These are phyloP conservation scores for Acmispon strigosus DNA, from an alignment of 306 rosid species.

Conservation along the genomic window DNA sequence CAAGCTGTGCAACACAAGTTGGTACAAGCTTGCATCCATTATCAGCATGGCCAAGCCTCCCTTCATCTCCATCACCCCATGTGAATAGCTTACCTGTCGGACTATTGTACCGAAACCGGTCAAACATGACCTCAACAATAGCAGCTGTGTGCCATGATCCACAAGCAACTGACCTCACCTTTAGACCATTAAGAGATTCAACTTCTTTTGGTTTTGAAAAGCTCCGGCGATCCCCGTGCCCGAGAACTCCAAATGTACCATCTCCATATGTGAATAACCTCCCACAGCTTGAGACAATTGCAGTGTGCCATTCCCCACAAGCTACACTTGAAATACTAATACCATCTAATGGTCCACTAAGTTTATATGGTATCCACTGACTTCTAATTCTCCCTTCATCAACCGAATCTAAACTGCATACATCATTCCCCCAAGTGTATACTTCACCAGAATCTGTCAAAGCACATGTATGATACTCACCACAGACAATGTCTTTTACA, in stretches of 20 bases:
- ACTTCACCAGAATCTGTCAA: conserved; percentile 60
- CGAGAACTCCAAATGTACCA: conserved; percentile 85
- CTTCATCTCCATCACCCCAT: conserved; percentile 87
- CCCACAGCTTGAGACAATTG: conserved; percentile 62
- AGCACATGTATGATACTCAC: conserved; percentile 81
- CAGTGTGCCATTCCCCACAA: conserved; percentile 94
- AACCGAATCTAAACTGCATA: conserved; percentile 33
- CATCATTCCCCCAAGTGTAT: conserved; percentile 70
- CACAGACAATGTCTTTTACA: conserved; percentile 52
- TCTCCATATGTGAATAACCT: conserved; percentile 74
- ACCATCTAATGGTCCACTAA: conserved; percentile 53
- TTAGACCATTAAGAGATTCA: conserved; percentile 53
- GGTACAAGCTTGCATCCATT: conserved; percentile 61
- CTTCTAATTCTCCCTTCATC: conserved; percentile 33
- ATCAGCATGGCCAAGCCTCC: conserved; percentile 65
- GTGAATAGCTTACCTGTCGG: conserved; percentile 67
- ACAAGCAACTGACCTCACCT: conserved; percentile 72
- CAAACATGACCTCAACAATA: conserved; percentile 47
- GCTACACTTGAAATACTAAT: conserved; percentile 42
- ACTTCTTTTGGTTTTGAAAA: conserved; percentile 68
- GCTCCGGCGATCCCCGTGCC: conserved; percentile 60
- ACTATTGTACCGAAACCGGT: conserved; percentile 36
- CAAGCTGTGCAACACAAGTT: conserved; percentile 63
- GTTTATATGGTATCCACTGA: conserved; percentile 66
- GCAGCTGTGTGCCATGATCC: conserved; percentile 95